Conservation (phyloP, 169 alveolate species). For the Cystoisospora suis region DNA sequence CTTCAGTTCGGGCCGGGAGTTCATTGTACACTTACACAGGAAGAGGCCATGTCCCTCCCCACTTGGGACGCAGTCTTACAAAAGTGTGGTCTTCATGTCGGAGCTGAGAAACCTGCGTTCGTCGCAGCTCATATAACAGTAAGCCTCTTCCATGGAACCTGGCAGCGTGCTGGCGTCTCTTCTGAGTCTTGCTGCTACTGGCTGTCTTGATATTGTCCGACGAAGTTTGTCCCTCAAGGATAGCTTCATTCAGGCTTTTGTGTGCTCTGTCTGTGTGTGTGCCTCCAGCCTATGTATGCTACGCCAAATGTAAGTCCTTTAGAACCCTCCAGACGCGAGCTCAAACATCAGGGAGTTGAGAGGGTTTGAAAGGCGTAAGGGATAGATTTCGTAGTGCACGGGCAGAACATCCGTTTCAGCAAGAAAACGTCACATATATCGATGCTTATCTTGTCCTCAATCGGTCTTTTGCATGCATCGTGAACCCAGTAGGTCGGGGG, state of each 20-base stretch:
- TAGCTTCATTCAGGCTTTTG: background rate
- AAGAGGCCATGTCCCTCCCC: background rate
- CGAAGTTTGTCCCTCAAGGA: background rate
- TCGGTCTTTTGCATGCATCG: no score
- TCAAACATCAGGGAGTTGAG: no score
- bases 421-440: no score
- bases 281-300: slow-evolving; percentile 15
- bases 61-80: background rate
- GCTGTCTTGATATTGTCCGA: background rate
- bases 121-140: background rate
- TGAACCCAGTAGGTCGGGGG: no score
- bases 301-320: slow-evolving; percentile 11
- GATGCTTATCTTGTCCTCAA: no score
- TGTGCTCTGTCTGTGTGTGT: background rate
- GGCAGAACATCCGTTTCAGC: no score
- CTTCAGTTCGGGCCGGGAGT: slow-evolving; percentile 16
- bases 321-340: background rate
- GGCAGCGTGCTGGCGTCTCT: no score
- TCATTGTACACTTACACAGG: background rate
- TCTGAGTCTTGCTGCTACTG: background rate
- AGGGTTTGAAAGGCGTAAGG: no score
- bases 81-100: background rate
- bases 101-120: slow-evolving; percentile 1
- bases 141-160: background rate
- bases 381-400: no score